Evolutionary conservation across 305 asterid species (phyloP).

Genomic region (Striga hermonthica): DNA sequence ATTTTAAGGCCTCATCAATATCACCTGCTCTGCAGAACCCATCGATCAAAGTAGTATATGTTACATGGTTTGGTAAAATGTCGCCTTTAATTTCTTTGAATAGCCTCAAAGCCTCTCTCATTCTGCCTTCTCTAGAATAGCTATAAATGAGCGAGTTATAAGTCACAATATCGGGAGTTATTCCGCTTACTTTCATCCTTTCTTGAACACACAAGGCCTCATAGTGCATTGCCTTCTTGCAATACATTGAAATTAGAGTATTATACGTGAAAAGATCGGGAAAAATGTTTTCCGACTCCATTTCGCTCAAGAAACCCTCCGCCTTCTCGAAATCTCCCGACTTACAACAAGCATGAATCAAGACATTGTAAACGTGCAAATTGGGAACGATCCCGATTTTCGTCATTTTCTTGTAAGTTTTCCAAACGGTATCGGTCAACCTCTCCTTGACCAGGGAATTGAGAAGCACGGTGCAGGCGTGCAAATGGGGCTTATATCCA

Average conservation of each 20-base stretch:
- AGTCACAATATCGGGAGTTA: slow-evolving; percentile 79
- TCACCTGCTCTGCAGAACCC: slow-evolving; percentile 73
- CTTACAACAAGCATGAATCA: slow-evolving; percentile 80
- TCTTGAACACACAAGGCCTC: slow-evolving; percentile 84
- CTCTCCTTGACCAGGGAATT: slow-evolving; percentile 76
- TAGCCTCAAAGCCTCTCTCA: slow-evolving; percentile 79
- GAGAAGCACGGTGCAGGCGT: slow-evolving; percentile 77
- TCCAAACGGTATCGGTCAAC: slow-evolving; percentile 65
- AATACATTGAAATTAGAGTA: slow-evolving; percentile 75
- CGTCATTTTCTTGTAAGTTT: slow-evolving; percentile 61
- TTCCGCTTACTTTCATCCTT: slow-evolving; percentile 66
- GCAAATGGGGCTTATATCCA: slow-evolving; percentile 66
- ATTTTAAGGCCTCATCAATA: slow-evolving; percentile 55
- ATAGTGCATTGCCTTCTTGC: slow-evolving; percentile 85
- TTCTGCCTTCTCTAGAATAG: slow-evolving; percentile 76
- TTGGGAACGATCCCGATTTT: slow-evolving; percentile 65
- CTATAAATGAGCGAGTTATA: slow-evolving; percentile 75
- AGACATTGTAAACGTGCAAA: slow-evolving; percentile 67
- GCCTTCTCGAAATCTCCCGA: slow-evolving; percentile 71
- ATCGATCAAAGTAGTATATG: slow-evolving; percentile 80
- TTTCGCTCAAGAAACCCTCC: slow-evolving; percentile 60
- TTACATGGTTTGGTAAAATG: slow-evolving; percentile 62
- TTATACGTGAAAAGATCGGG: slow-evolving; percentile 82
- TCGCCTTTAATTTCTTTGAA: slow-evolving; percentile 62
- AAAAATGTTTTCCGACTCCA: slow-evolving; percentile 53